Evolutionary conservation across 176 grass and related monocot species (phyloP), one percentile per base, ranked within the genome.

Genomic region (Themeda triandra): DNA sequence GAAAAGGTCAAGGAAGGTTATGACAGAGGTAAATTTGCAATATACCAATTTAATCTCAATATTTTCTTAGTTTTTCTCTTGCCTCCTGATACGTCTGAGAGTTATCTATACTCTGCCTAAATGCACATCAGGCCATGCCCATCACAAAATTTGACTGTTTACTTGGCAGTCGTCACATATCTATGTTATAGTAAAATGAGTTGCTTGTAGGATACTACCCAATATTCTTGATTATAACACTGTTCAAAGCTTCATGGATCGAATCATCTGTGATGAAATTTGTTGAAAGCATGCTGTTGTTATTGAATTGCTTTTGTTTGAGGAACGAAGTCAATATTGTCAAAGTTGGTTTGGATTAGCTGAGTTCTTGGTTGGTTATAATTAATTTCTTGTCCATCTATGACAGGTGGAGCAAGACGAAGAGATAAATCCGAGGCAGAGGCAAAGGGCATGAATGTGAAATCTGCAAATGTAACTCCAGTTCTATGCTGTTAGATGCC

Each of bases 1-100:
- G 59, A 89, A 82, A 81, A 93, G 89, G 77, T 94, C 91, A 59
- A 89, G 41, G 3, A 93, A 91, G 75, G 73, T 98, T 82, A 54
- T 90, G 73, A 88, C 92, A 6, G 96, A 95, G 93, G 96, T 98
- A 95, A 86, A 58, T 6, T 41, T 17, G 11, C n/a, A 24, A 46
- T 7, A 75, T 41, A 21, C 7, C 23, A 28, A 56, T 74, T 29
- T 69, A 78, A 2, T 41, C 41, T 71, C 21, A 58, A 25, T 49
- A 46, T 70, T 48, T 77, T 28, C 1, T 18, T 72, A 4, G 10
- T 8, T 45, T 42, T 42, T 63, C 6, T n/a, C 24, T 77, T 80
- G 65, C n/a, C 13, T 31, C 41, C 44, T 49, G 24, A 21, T 79
- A 73, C 54, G 35, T 63, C 39, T 0, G 10, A 27, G 42, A 66